These are phyloP conservation scores for Phytomonas serpens DNA, from an alignment of 208 protist species.

Conservation along the genomic window DNA sequence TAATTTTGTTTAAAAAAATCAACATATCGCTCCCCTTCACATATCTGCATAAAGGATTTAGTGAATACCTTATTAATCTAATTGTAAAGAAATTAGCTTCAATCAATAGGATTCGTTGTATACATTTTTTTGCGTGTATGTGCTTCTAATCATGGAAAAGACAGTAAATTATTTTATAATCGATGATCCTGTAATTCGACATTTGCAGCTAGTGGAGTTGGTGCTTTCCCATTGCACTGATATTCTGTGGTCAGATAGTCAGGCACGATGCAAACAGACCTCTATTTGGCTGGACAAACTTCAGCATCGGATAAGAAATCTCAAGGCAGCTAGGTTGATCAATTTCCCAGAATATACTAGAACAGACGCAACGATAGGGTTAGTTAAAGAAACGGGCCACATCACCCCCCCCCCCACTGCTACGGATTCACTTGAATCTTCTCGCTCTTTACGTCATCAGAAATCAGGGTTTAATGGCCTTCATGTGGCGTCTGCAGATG, in stretches of 20 bases:
- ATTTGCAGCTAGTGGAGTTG: conserved; percentile 38
- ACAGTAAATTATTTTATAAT: conserved; percentile 27
- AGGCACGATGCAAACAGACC: conserved; percentile 20
- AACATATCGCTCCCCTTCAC: background rate
- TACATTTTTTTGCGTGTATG: background rate
- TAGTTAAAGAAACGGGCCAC: background rate
- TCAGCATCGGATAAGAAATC: conserved; percentile 7
- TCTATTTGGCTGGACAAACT: conserved; percentile 31
- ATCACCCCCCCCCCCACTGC: background rate
- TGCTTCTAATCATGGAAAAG: conserved; percentile 9
- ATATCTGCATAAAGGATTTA: background rate
- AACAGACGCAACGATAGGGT: conserved; percentile 5
- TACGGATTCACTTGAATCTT: conserved; percentile 7
- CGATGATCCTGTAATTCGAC: conserved; percentile 47
- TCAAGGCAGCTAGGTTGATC: background rate
- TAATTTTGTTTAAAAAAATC: background rate
- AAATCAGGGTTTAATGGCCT: conserved; percentile 16
- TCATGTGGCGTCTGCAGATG: conserved; percentile 29
- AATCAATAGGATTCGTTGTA: background rate
- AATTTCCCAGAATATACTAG: background rate
- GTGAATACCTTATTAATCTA: background rate
- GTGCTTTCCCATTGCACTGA: conserved; percentile 43
- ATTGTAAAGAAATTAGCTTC: background rate
- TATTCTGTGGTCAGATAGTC: conserved; percentile 32
- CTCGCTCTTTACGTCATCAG: background rate